A percentile compares a stretch with the other conserved stretches of the same genome.
These are phyloP conservation scores for Diaporthe amygdali DNA, from an alignment of 2,329 filamentous ascomycete genomes.

Conservation along the genomic window DNA sequence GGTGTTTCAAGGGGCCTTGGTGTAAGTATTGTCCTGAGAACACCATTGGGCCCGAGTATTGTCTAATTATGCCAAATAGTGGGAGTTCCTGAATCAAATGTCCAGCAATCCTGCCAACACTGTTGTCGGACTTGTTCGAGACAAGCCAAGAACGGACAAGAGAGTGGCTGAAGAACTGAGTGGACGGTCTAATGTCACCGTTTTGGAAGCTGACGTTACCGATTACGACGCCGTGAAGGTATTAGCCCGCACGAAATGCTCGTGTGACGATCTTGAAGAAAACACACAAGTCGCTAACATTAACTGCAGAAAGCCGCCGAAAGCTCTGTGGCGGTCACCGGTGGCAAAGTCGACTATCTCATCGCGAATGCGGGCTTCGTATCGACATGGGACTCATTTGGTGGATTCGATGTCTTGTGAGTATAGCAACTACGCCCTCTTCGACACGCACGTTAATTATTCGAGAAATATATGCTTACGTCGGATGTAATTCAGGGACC, in stretches of 20 bases:
- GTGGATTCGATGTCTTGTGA: neutral
- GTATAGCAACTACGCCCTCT: neutral
- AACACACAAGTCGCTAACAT: conserved; percentile 20
- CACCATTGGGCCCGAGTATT: neutral
- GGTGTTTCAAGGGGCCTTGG: conserved; percentile 31
- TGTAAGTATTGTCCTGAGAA: conserved; percentile 23
- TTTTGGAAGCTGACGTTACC: conserved; percentile 51
- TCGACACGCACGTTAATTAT: too few species aligned
- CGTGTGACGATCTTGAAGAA: neutral
- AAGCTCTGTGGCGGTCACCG: conserved; percentile 38
- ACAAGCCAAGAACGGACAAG: conserved; percentile 49
- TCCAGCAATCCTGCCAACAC: conserved; percentile 48
- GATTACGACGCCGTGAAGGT: conserved; percentile 45
- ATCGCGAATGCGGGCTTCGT: conserved; percentile 53
- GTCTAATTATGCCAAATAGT: conserved; percentile 40
- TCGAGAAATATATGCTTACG: neutral
- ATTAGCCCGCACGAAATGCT: conserved; percentile 17
- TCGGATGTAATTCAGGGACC: conserved; percentile 29
- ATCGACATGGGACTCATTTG: neutral
- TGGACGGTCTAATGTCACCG: conserved; percentile 46
- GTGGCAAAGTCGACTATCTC: conserved; percentile 53
- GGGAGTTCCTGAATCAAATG: conserved; percentile 52
- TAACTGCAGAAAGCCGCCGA: conserved; percentile 31
- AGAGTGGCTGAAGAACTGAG: conserved; percentile 46
- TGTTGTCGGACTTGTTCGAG: conserved; percentile 53